Percentiles rank a stretch among this genome's conserved stretches.
Evolutionary conservation across 768 basidiomycete species (phyloP).

Genomic region (Xerocomus spinulosus): DNA sequence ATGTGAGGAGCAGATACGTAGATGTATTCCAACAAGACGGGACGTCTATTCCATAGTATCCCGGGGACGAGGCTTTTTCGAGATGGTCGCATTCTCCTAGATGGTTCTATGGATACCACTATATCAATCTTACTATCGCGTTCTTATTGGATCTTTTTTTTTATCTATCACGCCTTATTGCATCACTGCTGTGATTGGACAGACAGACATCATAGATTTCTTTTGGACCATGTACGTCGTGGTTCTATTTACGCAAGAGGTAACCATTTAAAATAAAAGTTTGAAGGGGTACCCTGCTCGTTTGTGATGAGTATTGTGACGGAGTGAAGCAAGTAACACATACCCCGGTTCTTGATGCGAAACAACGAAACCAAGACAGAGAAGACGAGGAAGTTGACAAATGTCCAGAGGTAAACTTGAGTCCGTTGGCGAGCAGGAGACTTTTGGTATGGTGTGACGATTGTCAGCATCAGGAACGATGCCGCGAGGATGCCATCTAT

Average conservation of each 20-base stretch:
- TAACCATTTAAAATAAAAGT: slow-evolving; percentile 52
- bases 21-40: slow-evolving; percentile 75
- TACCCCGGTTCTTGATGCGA: slow-evolving; percentile 86
- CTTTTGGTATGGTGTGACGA: slow-evolving; percentile 74
- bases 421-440: slow-evolving; percentile 73
- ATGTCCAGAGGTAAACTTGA: slow-evolving; percentile 88
- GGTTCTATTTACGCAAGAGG: no score
- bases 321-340: slow-evolving; percentile 4
- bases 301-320: slow-evolving; percentile 1
- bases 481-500: slow-evolving; percentile 82
- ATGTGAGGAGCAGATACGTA: slow-evolving; percentile 79
- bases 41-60: slow-evolving; percentile 12
- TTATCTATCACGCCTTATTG: slow-evolving; percentile 20
- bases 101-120: slow-evolving; percentile 13
- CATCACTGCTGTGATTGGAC: slow-evolving; percentile 1
- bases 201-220: slow-evolving; percentile 1
- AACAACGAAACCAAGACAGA: slow-evolving; percentile 84
- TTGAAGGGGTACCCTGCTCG: slow-evolving; percentile 74
- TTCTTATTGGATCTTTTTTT: slow-evolving; percentile 20
- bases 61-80: background rate
- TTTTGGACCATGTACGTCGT: background rate
- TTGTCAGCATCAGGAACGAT: slow-evolving; percentile 73
- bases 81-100: background rate
- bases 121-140: slow-evolving; percentile 14
- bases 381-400: slow-evolving; percentile 77